Conservation (phyloP, 2,329 filamentous ascomycete species). For the Pseudophaeomoniella oleicola region DNA sequence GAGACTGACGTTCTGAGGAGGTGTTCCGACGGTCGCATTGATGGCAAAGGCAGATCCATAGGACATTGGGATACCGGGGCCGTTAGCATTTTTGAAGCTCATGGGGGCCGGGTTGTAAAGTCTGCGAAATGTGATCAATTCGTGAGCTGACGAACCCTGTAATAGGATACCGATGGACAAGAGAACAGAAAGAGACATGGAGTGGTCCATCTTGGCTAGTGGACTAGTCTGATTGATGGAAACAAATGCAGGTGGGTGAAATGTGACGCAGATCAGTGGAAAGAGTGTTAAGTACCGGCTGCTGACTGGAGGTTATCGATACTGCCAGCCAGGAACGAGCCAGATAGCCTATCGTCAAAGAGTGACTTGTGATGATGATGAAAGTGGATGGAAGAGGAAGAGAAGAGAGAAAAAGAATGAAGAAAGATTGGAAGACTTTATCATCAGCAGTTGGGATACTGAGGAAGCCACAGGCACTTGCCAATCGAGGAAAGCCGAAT, state of each 20-base stretch:
- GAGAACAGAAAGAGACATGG: background rate
- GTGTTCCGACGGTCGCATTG: constrained; percentile 49
- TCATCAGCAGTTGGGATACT: background rate
- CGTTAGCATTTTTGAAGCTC: background rate
- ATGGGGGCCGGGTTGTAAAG: background rate
- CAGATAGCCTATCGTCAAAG: background rate
- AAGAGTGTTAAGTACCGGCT: background rate
- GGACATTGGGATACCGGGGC: background rate
- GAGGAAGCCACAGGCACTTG: background rate
- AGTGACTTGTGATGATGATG: too few species aligned
- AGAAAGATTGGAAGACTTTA: background rate
- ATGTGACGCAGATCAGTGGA: background rate
- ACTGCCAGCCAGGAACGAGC: background rate
- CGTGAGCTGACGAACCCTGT: background rate
- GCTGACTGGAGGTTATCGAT: background rate
- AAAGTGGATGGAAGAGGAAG: background rate
- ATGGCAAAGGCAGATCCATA: constrained; percentile 37
- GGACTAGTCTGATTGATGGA: background rate
- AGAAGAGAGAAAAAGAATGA: background rate
- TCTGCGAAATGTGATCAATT: background rate
- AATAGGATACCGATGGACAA: background rate
- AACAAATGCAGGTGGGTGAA: background rate
- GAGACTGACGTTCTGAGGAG: constrained; percentile 40
- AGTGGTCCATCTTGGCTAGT: background rate
- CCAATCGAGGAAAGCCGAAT: background rate